Conservation (phyloP, 176 grass and related monocot genomes). For the Musa beccarii region DNA sequence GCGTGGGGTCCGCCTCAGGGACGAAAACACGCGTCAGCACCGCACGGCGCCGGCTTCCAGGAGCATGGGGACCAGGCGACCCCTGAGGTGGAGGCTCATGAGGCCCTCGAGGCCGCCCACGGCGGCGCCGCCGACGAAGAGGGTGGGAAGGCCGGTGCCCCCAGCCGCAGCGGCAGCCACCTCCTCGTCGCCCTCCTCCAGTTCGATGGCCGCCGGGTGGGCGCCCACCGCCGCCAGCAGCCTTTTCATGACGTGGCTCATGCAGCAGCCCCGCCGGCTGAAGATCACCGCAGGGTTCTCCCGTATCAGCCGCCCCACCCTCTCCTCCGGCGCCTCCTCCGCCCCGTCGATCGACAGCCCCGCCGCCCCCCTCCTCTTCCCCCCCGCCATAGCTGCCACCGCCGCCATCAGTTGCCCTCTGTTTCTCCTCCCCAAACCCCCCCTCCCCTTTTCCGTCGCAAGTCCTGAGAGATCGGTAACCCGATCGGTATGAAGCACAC, state of each 20-base stretch:
- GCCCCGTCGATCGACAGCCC: constrained; percentile 1
- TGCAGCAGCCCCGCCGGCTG: constrained; percentile 34
- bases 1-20: too few species aligned
- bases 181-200: constrained; percentile 20
- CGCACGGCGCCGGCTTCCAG: constrained; percentile 17
- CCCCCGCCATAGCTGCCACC: not conserved
- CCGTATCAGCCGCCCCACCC: constrained; percentile 29
- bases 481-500: not conserved
- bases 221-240: constrained; percentile 25
- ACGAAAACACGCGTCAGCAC: not conserved
- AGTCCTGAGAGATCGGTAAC: not conserved
- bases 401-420: not conserved
- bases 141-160: constrained; percentile 7
- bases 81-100: constrained; percentile 31
- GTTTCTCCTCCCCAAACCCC: too few species aligned
- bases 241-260: constrained; percentile 31
- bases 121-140: constrained; percentile 27
- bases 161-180: not conserved
- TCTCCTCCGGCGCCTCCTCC: constrained; percentile 7
- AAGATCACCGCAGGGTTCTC: constrained; percentile 32
- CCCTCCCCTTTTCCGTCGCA: not conserved
- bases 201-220: constrained; percentile 29
- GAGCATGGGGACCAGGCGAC: constrained; percentile 25
- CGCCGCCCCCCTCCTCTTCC: not conserved
- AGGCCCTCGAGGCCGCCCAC: constrained; percentile 30